Base-by-base conservation (phyloP, 441 rosid genomes). In the Aleurites moluccanus region DNA sequence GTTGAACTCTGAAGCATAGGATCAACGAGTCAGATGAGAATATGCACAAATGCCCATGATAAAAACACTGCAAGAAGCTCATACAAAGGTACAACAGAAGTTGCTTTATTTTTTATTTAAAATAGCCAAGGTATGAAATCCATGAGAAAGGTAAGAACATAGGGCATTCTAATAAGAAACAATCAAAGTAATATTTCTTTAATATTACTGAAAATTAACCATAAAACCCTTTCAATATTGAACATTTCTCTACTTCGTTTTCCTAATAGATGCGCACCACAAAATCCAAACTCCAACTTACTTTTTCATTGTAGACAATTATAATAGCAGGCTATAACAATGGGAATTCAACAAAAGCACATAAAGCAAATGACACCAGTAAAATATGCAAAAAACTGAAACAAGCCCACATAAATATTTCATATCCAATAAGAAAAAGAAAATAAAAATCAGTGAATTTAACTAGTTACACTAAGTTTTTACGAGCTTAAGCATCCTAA, bases 1-100 rank as follows among this genome's bases (percentile, higher is more conserved):
- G 87, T 80, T 68, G 85, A 75, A 77, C 81, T 86, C 97, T 93
- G 90, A 73, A 81, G 66, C 73, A 81, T 18, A 40, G 47, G 74
- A 70, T 73, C 67, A 64, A 77, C 13, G 10, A 21, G 64, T 79
- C 60, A 76, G 78, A 61, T 13, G 5, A 28, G 5, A 69, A 40
- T 38, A 44, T 30, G 18, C 60, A 61, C 14, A 45, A 25, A 61
- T 27, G 42, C 3, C 23, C 23, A 56, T 21, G 23, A 21, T 6
- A 47, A 44, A 68, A 42, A 44, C 35, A 56, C 33, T 40, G 14
- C 25, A 78, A 50, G 45, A 13, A 35, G 67, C 68, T 70, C 20
- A 53, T 21, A 16, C 10, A 5, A 40, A 40, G 42, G 42, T 40
- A 40, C 6, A 2, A 42, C 6, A 49, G 53, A 49, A 49, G 53